A percentile compares a stretch with the other conserved stretches of the same genome.
These are phyloP conservation scores for Arthrobotrys entomopaga DNA, from an alignment of 2,329 filamentous ascomycete species.

Conservation along the genomic window DNA sequence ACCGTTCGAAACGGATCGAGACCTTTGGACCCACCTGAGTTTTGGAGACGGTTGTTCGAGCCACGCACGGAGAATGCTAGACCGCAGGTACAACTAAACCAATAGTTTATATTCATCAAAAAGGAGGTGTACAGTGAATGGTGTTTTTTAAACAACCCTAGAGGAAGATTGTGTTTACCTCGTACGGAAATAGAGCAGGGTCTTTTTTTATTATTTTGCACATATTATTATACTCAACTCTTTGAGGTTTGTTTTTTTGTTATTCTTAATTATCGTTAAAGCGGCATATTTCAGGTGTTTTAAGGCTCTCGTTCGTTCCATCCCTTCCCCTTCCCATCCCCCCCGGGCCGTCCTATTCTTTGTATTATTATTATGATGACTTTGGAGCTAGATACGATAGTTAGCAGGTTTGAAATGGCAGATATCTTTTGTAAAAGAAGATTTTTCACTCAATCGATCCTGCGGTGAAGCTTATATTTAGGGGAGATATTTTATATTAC, in stretches of 20 bases:
- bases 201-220: too few species aligned
- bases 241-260: too few species aligned
- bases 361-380: background rate
- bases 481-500: background rate
- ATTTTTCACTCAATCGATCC: too few species aligned
- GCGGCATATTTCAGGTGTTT: background rate
- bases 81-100: conserved; percentile 11
- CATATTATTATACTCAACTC: too few species aligned
- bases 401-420: background rate
- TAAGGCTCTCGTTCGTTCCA: background rate
- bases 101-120: background rate
- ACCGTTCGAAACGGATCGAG: conserved; percentile 84
- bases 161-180: too few species aligned
- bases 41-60: conserved; percentile 89
- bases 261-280: background rate
- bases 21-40: conserved; percentile 86
- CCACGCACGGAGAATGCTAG: conserved; percentile 58
- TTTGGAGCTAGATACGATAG: background rate
- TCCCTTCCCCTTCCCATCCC: background rate
- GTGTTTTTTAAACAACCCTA: too few species aligned
- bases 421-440: background rate
- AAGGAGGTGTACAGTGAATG: conserved; percentile 20
- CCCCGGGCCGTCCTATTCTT: background rate
- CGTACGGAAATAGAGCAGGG: too few species aligned
- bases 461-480: too few species aligned